These are phyloP conservation scores for Trichosanthes truncata DNA, from an alignment of 306 rosid species.

Conservation along the genomic window DNA sequence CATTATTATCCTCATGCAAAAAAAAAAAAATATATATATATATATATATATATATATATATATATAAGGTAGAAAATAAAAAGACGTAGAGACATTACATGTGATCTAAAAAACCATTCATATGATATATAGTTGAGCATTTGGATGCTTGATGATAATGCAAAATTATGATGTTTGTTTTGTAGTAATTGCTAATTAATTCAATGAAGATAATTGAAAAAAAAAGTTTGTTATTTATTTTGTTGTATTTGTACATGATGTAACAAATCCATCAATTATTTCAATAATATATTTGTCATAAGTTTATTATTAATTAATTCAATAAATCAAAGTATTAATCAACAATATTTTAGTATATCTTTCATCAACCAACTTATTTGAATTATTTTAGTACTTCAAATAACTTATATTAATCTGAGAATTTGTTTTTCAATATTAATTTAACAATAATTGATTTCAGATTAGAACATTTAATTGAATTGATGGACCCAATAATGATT, in stretches of 20 bases:
- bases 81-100: not conserved
- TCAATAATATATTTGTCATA: not conserved
- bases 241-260: not conserved
- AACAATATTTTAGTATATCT: not conserved
- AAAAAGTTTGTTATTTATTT: not conserved
- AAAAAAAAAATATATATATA: not conserved
- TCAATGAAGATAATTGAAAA: not conserved
- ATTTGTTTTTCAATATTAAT: not conserved
- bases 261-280: not conserved
- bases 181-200: not conserved
- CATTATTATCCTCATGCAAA: not conserved
- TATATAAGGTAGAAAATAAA: not conserved
- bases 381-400: not conserved
- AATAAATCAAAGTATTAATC: not conserved
- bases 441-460: not conserved
- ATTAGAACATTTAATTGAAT: not conserved
- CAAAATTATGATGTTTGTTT: not conserved
- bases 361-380: not conserved
- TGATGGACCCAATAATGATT: constrained; percentile 1
- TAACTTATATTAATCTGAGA: not conserved
- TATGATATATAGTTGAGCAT: not conserved
- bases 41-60: too few species aligned
- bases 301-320: not conserved
- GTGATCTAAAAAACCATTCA: not conserved
- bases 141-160: not conserved